Conservation (phyloP, 2,329 filamentous ascomycete species). For the Penicillium sp. region DNA sequence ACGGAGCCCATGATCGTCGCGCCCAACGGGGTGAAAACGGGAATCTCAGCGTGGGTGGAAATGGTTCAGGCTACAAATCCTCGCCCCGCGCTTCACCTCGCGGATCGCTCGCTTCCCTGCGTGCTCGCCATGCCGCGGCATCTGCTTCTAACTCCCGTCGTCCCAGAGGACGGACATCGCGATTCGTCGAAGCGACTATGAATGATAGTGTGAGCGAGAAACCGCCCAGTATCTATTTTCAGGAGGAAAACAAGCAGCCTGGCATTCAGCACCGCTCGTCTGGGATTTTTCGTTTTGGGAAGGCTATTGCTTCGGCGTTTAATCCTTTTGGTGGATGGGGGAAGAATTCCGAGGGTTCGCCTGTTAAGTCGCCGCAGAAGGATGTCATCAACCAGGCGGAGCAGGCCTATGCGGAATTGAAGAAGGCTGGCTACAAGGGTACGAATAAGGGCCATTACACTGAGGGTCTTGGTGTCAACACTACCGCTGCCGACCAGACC, state of each 20-base stretch:
- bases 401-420: constrained; percentile 53
- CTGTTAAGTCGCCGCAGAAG: constrained; percentile 33
- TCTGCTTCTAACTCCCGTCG: constrained; percentile 24
- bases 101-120: constrained; percentile 16
- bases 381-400: constrained; percentile 50
- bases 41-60: neutral
- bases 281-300: constrained; percentile 56
- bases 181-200: constrained; percentile 77
- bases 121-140: constrained; percentile 14
- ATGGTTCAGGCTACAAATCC: constrained; percentile 2
- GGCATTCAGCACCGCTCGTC: constrained; percentile 35
- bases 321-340: constrained; percentile 52
- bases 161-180: constrained; percentile 57
- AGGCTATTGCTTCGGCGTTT: constrained; percentile 53
- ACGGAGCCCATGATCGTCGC: constrained; percentile 11
- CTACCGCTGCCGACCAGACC: constrained; percentile 32
- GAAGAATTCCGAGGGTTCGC: constrained; percentile 38
- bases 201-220: constrained; percentile 71
- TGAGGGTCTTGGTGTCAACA: constrained; percentile 18
- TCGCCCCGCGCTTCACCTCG: constrained; percentile 23
- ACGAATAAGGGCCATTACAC: constrained; percentile 36
- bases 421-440: constrained; percentile 50
- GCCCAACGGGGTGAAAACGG: constrained; percentile 10
- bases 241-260: constrained; percentile 22
- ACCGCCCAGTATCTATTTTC: constrained; percentile 68